Conservation (phyloP, 208 protist species). For the Leishmania aethiopica region DNA sequence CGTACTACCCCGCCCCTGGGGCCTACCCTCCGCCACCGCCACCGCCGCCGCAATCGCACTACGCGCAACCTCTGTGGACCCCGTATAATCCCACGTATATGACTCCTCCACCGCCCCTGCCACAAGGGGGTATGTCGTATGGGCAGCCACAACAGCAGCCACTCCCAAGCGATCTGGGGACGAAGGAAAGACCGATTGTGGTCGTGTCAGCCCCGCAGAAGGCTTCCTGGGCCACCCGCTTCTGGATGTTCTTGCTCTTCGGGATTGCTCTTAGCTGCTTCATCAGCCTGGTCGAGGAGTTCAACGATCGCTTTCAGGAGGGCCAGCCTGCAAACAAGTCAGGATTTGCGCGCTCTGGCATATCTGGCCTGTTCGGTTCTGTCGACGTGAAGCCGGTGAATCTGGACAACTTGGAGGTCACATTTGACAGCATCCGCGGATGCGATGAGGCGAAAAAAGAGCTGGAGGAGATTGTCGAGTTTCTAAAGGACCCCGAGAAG, state of each 20-base stretch:
- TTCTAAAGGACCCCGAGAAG: constrained; percentile 94
- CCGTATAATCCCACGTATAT: constrained; percentile 22
- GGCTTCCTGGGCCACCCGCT: constrained; percentile 58
- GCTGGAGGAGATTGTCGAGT: constrained; percentile 93
- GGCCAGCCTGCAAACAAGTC: constrained; percentile 28
- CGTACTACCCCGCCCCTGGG: constrained; percentile 37
- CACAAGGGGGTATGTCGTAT: constrained; percentile 23
- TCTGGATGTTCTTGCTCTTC: constrained; percentile 75
- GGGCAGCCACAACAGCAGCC: constrained; percentile 12
- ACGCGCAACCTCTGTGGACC: constrained; percentile 18
- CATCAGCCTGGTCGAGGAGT: constrained; percentile 44
- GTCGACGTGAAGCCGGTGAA: constrained; percentile 78
- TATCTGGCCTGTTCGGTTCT: constrained; percentile 46
- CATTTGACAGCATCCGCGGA: constrained; percentile 87
- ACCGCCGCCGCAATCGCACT: constrained; percentile 29
- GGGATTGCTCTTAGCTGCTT: constrained; percentile 73
- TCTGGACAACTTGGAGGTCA: constrained; percentile 77
- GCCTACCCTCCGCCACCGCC: constrained; percentile 52
- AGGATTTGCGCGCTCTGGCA: constrained; percentile 27
- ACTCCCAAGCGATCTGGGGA: constrained; percentile 63
- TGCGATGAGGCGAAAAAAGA: constrained; percentile 94
- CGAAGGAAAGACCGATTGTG: constrained; percentile 76
- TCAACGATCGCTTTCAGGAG: constrained; percentile 42
- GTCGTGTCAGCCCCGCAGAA: constrained; percentile 75
- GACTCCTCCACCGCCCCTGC: constrained; percentile 19